Evolutionary conservation across 139 green algal genomes (phyloP).

Genomic region (Spirogloea muscicola): DNA sequence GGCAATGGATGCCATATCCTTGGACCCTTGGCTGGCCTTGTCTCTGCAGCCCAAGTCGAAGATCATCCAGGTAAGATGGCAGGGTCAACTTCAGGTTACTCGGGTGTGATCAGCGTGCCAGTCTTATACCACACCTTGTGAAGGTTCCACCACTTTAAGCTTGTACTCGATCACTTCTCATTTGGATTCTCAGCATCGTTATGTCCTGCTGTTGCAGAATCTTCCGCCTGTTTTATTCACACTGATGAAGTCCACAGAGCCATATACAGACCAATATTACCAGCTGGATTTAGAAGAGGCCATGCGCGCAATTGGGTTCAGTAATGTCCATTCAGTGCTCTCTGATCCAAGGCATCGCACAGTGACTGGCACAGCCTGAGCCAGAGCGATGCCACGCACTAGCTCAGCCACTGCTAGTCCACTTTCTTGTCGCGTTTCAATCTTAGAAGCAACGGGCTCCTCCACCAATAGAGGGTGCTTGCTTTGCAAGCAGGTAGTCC

Average conservation of each 20-base stretch:
- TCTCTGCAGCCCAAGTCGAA: constrained; percentile 50
- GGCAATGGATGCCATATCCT: too few relatives aligned
- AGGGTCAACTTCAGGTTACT: not conserved
- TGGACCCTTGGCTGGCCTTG: too few relatives aligned
- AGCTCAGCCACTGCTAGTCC: too few relatives aligned
- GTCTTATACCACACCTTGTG: too few relatives aligned
- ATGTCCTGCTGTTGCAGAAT: constrained; percentile 59
- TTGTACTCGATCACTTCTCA: too few relatives aligned
- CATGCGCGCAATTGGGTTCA: constrained; percentile 60
- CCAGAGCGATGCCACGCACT: too few relatives aligned
- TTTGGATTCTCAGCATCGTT: not conserved
- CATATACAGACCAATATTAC: constrained; percentile 48
- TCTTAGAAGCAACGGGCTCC: too few relatives aligned
- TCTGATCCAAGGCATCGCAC: constrained; percentile 72
- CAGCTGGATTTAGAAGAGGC: constrained; percentile 62
- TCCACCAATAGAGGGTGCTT: too few relatives aligned
- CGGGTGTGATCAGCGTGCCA: constrained; percentile 34
- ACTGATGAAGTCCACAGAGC: constrained; percentile 78
- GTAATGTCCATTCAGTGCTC: constrained; percentile 62
- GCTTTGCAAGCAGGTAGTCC: too few relatives aligned
- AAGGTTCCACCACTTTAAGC: too few relatives aligned
- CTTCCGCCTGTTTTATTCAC: constrained; percentile 75
- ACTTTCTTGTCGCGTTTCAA: too few relatives aligned
- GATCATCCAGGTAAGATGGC: constrained; percentile 37
- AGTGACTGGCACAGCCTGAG: constrained; percentile 49